A percentile compares a stretch with the other conserved stretches of the same genome.
phyloP scores from a whole-genome alignment of 192 early-diverging fungal genomes.

The Dissophora ornata region DNA sequence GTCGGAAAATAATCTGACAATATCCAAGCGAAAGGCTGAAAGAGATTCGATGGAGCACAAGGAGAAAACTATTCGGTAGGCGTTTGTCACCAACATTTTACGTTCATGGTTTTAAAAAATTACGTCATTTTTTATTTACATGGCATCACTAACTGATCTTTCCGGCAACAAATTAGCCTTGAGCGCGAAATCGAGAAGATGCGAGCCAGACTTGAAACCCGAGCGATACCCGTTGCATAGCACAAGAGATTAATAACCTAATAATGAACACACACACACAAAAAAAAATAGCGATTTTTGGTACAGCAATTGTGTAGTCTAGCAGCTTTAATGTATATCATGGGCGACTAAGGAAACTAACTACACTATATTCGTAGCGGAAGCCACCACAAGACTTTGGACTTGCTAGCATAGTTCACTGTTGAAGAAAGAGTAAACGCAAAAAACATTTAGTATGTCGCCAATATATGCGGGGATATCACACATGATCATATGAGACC shows the following conservation, averaged over 20 bases:
- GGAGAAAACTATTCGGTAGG: conserved; percentile 50
- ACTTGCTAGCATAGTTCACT: too few relatives aligned
- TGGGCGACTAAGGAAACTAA: too few relatives aligned
- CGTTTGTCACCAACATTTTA: background rate
- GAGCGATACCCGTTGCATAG: conserved; percentile 33
- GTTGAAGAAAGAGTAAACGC: too few relatives aligned
- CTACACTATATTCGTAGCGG: too few relatives aligned
- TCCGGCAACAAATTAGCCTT: conserved; percentile 19
- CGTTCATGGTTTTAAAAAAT: background rate
- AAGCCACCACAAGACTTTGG: too few relatives aligned
- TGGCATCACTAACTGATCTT: background rate
- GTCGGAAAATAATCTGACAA: conserved; percentile 54
- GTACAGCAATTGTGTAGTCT: too few relatives aligned
- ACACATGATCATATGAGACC: too few relatives aligned
- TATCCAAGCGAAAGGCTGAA: conserved; percentile 45
- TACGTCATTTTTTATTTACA: background rate
- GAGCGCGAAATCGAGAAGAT: conserved; percentile 56
- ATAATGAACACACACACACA: conserved; percentile 4
- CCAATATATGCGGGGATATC: too few relatives aligned
- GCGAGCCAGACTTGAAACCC: conserved; percentile 39
- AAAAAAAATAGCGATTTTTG: background rate
- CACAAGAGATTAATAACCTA: background rate
- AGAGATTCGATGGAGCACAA: conserved; percentile 49
- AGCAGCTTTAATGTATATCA: too few relatives aligned
- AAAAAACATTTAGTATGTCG: too few relatives aligned